Conservation (phyloP, 805 yeast genomes). For the Wickerhamomyces alni region DNA sequence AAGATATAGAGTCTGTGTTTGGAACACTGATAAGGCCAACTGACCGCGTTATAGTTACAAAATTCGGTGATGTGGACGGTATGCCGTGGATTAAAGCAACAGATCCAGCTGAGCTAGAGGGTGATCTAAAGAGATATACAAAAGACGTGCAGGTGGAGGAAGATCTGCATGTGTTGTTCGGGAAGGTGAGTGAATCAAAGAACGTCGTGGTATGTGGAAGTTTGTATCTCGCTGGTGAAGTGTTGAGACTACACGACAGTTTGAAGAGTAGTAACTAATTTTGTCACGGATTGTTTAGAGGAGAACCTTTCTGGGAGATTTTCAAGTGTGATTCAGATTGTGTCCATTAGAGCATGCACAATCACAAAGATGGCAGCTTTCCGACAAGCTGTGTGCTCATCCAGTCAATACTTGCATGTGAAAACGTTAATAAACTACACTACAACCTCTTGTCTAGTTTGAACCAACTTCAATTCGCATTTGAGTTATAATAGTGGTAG, state of each 20-base stretch:
- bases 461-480: no score
- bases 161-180: conserved; percentile 23
- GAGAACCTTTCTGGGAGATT: no score
- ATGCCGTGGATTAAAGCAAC: conserved; percentile 89
- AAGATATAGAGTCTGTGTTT: conserved; percentile 49
- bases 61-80: conserved; percentile 66
- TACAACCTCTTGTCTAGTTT: no score
- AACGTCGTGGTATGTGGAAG: conserved; percentile 61
- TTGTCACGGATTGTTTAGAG: no score
- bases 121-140: conserved; percentile 22
- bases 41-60: conserved; percentile 58
- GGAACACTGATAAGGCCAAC: conserved; percentile 38
- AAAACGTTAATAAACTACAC: no score
- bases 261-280: no score
- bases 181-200: conserved; percentile 13
- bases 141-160: conserved; percentile 21
- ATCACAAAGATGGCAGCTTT: no score
- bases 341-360: no score
- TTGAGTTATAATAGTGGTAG: no score
- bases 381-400: no score
- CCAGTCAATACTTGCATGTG: no score
- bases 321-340: no score
- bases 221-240: conserved; percentile 58
- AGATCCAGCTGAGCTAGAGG: conserved; percentile 21
- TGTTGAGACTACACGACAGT: conserved; percentile 31